Conservation (phyloP, 306 rosid species). For the Lathyrus aphaca region DNA sequence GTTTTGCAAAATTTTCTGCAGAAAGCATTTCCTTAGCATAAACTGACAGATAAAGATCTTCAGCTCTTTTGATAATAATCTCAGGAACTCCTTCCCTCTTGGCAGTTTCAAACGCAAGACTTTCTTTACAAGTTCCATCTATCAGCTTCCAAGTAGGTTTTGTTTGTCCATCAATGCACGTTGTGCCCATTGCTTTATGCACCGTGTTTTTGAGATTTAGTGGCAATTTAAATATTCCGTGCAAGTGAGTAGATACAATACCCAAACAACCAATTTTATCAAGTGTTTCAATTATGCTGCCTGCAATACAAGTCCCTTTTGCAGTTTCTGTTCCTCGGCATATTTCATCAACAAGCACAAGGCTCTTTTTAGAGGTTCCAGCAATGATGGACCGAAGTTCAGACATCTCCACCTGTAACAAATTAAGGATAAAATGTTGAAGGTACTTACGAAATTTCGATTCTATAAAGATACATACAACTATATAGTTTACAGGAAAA, state of each 20-base stretch:
- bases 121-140: constrained; percentile 84
- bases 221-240: constrained; percentile 80
- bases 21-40: constrained; percentile 50
- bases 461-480: constrained; percentile 26
- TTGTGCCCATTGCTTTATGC: constrained; percentile 84
- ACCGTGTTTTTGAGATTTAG: constrained; percentile 63
- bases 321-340: constrained; percentile 98
- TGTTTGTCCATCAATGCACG: constrained; percentile 61
- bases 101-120: constrained; percentile 98
- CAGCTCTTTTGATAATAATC: constrained; percentile 74
- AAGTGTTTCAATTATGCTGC: constrained; percentile 84
- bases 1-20: constrained; percentile 39
- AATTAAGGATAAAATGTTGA: constrained; percentile 31
- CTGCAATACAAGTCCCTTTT: constrained; percentile 97
- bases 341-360: constrained; percentile 92
- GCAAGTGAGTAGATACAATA: constrained; percentile 94
- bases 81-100: constrained; percentile 80
- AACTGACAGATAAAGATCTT: constrained; percentile 66
- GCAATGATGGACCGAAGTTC: constrained; percentile 79
- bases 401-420: constrained; percentile 89
- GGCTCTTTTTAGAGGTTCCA: constrained; percentile 77
- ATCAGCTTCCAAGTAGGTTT: constrained; percentile 87
- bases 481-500: not conserved
- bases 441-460: not conserved
- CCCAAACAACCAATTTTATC: constrained; percentile 84